phyloP scores from a whole-genome alignment of 202 grass and related monocot species.

The Schoenoplectus tabernaemontani region DNA sequence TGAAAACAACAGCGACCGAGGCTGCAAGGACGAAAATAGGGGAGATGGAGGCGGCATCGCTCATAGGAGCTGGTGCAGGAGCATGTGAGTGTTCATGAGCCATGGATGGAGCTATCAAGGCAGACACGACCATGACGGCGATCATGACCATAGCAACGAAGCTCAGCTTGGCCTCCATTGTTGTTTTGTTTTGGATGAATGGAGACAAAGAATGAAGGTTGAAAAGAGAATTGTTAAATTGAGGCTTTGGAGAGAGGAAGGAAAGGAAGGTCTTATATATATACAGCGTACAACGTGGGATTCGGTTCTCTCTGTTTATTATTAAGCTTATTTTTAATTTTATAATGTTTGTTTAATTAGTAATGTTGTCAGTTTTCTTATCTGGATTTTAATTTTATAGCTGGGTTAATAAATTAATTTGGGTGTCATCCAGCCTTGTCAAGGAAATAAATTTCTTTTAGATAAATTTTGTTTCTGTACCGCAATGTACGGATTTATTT shows the following conservation, averaged over 20 bases:
- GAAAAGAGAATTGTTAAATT: neutral
- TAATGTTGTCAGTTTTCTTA: neutral
- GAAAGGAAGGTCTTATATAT: neutral
- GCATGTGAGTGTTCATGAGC: neutral
- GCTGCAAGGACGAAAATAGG: neutral
- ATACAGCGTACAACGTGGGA: neutral
- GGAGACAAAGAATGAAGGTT: neutral
- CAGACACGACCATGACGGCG: neutral
- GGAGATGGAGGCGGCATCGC: neutral
- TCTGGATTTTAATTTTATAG: neutral
- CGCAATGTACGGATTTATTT: too few species aligned
- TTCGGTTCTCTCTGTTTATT: neutral
- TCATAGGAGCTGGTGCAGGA: neutral
- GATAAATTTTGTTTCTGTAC: too few species aligned
- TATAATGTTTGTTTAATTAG: neutral
- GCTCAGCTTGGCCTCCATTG: constrained; percentile 17
- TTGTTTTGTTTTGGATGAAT: neutral
- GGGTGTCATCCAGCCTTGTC: neutral
- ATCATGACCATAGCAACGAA: constrained; percentile 14
- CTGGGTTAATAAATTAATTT: neutral
- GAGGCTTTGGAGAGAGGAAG: neutral
- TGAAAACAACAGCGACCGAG: neutral
- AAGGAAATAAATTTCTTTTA: neutral
- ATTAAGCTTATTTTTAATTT: neutral
- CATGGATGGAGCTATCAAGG: constrained; percentile 17